Base-by-base conservation (phyloP, 148 eudicot genomes). In the Selenicereus undatus region DNA sequence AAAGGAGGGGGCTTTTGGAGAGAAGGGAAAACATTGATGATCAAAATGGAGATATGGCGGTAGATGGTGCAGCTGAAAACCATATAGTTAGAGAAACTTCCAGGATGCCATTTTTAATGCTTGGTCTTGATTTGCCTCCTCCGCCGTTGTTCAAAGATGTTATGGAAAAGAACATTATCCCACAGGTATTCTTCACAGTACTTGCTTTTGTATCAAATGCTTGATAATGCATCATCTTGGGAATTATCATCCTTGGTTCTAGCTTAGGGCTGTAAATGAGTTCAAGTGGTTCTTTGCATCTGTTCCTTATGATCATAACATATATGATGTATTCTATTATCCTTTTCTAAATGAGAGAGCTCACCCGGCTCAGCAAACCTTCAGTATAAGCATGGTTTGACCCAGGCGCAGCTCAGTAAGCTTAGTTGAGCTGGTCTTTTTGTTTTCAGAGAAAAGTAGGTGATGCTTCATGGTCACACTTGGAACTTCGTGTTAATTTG, bases 101-200 rank as follows among this genome's bases (percentile, higher is more conserved):
- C 83, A 93, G 88, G 78, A 93, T 93, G 99, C 94, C 95, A 50
- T 93, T 96, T 81, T 74, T 96, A 78, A 93, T 93, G 99, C 97
- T 96, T 82, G 97, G 98, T 56, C 90, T 96, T 88, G 99, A 96
- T 86, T 88, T 96, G 85, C 98, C 97, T 3, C 99, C 99, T 3
- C 99, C 98, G 5, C 99, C 99, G 1, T 94, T 96, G 78, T 96
- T 96, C 73, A 86, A 88, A 78, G 99, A 96, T 83, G 93, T 93
- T 71, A 93, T 96, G 98, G 99, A 96, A 84, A 96, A 93, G 75
- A 93, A 96, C 74, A 96, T 93, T 21, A 96, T 96, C 12, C 99
- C 99, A 21, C 99, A 96, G 99, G 99, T 96, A 84, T 60, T 77
- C 65, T 76, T 27, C 50, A 74, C 12, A 52, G 3, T 35, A n/a